Evolutionary conservation across 768 basidiomycete genomes (phyloP).

Genomic region (Russula emetica): DNA sequence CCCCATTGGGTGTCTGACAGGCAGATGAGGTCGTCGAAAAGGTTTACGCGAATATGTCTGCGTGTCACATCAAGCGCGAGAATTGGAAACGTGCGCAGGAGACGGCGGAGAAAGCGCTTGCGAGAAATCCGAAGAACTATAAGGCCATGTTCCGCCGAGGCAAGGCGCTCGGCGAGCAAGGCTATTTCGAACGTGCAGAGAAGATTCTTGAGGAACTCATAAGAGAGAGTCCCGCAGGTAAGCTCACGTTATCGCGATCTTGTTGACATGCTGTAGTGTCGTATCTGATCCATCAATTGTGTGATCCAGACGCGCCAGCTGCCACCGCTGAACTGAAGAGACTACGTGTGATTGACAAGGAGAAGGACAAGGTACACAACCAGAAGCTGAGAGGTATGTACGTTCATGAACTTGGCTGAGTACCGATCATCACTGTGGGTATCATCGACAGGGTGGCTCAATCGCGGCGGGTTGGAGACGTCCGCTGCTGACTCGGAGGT

Average conservation of each 20-base stretch:
- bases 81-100: constrained; percentile 79
- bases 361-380: constrained; percentile 59
- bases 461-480: constrained; percentile 15
- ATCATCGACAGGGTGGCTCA: constrained; percentile 25
- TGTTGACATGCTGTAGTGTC: neutral
- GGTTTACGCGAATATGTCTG: constrained; percentile 81
- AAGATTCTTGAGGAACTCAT: constrained; percentile 61
- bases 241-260: constrained; percentile 9
- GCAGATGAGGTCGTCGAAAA: constrained; percentile 73
- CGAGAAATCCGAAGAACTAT: constrained; percentile 68
- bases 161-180: constrained; percentile 71
- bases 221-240: constrained; percentile 59
- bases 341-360: constrained; percentile 58
- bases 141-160: constrained; percentile 81
- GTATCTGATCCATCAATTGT: neutral
- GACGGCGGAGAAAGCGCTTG: constrained; percentile 78
- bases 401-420: neutral
- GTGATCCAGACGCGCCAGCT: constrained; percentile 46
- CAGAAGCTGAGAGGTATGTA: constrained; percentile 67
- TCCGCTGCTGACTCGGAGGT: constrained; percentile 1
- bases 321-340: constrained; percentile 64
- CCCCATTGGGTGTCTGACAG: constrained; percentile 38
- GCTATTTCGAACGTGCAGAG: constrained; percentile 70
- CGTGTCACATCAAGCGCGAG: constrained; percentile 72
- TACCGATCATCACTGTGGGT: neutral